Percentiles rank a stretch among this genome's conserved stretches.
phyloP scores from a whole-genome alignment of 306 rosid species.

The Chamaecrista fasciculata region DNA sequence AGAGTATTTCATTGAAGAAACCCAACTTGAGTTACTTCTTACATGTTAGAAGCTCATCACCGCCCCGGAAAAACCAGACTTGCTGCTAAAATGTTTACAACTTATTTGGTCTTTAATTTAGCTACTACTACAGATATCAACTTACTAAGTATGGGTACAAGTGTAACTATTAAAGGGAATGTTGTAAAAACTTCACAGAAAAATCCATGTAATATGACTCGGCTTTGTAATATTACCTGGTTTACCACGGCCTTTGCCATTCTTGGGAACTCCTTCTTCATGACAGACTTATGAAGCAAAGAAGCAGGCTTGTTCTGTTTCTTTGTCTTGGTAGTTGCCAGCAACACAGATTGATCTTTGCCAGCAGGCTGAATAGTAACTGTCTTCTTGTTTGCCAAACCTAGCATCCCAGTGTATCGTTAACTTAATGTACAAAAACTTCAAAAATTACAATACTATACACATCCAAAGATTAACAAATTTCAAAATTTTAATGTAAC shows the following conservation, averaged over 20 bases:
- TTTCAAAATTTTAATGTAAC: neutral
- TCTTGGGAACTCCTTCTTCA: conserved; percentile 86
- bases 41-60: conserved; percentile 54
- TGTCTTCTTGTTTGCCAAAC: conserved; percentile 97
- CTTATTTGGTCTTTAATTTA: neutral
- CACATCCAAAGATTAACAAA: neutral
- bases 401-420: conserved; percentile 30
- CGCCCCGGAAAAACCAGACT: neutral
- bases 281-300: conserved; percentile 74
- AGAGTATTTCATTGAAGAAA: conserved; percentile 42
- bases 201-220: neutral
- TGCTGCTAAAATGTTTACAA: neutral
- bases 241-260: conserved; percentile 76
- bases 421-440: neutral
- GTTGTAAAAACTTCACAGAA: neutral
- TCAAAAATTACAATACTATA: neutral
- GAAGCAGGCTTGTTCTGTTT: conserved; percentile 85
- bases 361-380: conserved; percentile 71
- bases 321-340: conserved; percentile 86
- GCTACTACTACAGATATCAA: neutral
- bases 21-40: conserved; percentile 30
- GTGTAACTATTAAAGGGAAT: neutral
- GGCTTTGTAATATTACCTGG: conserved; percentile 51
- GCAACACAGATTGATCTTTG: conserved; percentile 70
- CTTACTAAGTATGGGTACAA: too few species aligned